Percentiles rank a stretch among this genome's conserved stretches.
Conservation (phyloP, 202 grass and related monocot genomes). For the Schoenoplectus triqueter region DNA sequence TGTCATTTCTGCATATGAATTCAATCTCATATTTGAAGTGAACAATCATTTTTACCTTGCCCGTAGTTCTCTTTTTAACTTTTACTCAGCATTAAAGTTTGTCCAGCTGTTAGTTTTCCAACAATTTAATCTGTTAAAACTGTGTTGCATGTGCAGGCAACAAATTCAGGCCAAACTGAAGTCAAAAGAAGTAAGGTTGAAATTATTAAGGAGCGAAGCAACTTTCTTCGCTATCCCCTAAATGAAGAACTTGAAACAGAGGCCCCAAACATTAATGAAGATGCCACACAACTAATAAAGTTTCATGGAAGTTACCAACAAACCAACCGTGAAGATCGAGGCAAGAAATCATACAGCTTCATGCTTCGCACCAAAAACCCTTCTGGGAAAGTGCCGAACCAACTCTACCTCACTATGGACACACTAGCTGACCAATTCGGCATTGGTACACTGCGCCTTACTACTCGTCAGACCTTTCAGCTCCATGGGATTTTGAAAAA, state of each 20-base stretch:
- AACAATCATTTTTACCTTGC: not conserved
- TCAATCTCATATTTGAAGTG: not conserved
- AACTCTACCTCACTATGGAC: constrained; percentile 84
- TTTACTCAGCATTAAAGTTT: not conserved
- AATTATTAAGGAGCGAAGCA: constrained; percentile 89
- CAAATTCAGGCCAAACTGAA: constrained; percentile 52
- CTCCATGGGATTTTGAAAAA: constrained; percentile 87
- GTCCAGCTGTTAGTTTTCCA: not conserved
- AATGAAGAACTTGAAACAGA: constrained; percentile 81
- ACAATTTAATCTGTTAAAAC: not conserved
- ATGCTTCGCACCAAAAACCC: constrained; percentile 98
- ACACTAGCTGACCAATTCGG: constrained; percentile 79
- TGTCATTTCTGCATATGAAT: not conserved
- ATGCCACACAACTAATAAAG: constrained; percentile 75
- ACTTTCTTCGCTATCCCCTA: constrained; percentile 81
- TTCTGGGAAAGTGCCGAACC: constrained; percentile 78
- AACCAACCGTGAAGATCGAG: constrained; percentile 66
- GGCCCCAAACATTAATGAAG: constrained; percentile 77
- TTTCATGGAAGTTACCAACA: constrained; percentile 95
- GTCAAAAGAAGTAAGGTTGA: constrained; percentile 93
- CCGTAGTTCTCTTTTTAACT: not conserved
- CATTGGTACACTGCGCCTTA: constrained; percentile 77
- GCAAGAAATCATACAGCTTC: constrained; percentile 81
- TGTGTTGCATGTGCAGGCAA: constrained; percentile 57
- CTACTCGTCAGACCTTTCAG: constrained; percentile 88